A percentile compares a stretch with the other conserved stretches of the same genome.
Conservation (phyloP, 1,284 basidiomycete species). For the Apiotrichum mycotoxinovorans region DNA sequence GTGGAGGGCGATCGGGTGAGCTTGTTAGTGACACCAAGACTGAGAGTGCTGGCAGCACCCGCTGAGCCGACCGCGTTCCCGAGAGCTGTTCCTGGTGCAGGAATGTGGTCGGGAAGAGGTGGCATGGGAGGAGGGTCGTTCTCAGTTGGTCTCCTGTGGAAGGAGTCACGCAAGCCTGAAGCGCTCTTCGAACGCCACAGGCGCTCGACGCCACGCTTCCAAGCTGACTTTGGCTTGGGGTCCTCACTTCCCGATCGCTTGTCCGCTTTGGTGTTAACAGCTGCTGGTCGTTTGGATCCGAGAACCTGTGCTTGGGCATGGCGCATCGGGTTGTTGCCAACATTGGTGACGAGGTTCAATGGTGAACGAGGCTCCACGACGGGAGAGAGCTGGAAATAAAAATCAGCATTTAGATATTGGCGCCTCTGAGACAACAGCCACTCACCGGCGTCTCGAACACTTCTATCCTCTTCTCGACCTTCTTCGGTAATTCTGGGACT, state of each 20-base stretch:
- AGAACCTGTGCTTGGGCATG: not conserved
- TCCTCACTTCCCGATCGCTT: not conserved
- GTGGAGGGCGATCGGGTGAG: not conserved
- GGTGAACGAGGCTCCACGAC: not conserved
- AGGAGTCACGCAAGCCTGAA: constrained; percentile 36
- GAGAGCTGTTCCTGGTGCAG: not conserved
- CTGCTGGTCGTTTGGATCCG: not conserved
- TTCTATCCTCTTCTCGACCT: not conserved
- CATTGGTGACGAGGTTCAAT: not conserved
- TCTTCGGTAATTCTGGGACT: not conserved
- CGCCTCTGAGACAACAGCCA: not conserved
- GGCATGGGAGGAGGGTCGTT: constrained; percentile 27
- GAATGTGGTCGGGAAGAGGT: constrained; percentile 14
- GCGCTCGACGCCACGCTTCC: constrained; percentile 43
- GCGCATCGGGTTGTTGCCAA: not conserved
- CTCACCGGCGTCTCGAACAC: not conserved
- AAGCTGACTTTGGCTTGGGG: constrained; percentile 25
- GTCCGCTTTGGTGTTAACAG: not conserved
- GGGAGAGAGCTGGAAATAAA: not conserved
- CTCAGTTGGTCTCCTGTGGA: constrained; percentile 2
- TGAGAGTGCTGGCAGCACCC: not conserved
- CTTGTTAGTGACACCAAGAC: not conserved
- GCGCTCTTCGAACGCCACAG: constrained; percentile 39
- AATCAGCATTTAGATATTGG: not conserved
- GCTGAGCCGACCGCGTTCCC: not conserved